Percentiles rank a stretch among this genome's conserved stretches.
Evolutionary conservation across 2,329 filamentous ascomycete species (phyloP).

Genomic region (Cladophialophora psammophila): DNA sequence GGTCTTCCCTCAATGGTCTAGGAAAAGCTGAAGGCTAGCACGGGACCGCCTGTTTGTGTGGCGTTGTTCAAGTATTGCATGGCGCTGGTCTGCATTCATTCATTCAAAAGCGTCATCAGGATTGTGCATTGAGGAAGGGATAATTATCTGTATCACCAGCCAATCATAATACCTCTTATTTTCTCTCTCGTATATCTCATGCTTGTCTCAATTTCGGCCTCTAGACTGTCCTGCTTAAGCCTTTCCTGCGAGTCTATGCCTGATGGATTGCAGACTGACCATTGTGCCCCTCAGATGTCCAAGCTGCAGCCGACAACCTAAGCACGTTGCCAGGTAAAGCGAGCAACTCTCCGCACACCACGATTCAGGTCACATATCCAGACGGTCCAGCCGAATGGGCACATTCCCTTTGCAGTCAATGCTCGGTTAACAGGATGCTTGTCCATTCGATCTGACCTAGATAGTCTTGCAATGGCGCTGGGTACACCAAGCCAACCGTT

Average conservation of each 20-base stretch:
- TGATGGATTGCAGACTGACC: background rate
- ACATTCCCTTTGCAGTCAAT: background rate
- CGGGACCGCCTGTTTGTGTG: background rate
- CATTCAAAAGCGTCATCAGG: background rate
- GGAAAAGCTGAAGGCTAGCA: background rate
- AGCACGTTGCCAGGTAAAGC: background rate
- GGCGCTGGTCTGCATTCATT: constrained; percentile 10
- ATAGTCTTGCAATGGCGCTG: background rate
- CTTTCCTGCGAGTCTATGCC: background rate
- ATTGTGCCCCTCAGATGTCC: background rate
- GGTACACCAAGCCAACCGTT: background rate
- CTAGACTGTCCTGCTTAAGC: background rate
- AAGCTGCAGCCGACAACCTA: background rate
- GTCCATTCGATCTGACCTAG: background rate
- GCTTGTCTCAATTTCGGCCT: background rate
- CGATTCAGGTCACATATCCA: background rate
- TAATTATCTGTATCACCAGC: constrained; percentile 17
- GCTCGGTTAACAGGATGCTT: background rate
- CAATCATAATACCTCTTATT: constrained; percentile 13
- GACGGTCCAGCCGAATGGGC: background rate
- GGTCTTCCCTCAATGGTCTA: background rate
- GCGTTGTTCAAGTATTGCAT: constrained; percentile 12
- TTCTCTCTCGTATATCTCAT: background rate
- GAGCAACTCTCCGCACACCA: background rate
- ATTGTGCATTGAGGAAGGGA: background rate